phyloP scores from a whole-genome alignment of 306 rosid genomes.

The Macrotyloma uniflorum region DNA sequence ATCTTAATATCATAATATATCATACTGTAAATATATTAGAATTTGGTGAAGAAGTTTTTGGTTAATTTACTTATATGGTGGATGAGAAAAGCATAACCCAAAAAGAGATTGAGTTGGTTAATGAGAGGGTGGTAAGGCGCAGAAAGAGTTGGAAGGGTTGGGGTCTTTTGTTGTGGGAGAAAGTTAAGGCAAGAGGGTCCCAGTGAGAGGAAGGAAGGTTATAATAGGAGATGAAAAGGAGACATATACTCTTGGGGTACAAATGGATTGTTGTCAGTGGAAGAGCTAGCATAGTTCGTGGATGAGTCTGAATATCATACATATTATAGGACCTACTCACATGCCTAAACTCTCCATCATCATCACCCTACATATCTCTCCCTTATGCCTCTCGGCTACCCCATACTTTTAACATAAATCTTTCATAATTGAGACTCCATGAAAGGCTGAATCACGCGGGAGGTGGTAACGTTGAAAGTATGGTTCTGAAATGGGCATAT shows the following conservation, averaged over 20 bases:
- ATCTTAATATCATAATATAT: too few species aligned
- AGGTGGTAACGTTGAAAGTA: not conserved
- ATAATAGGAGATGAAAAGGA: constrained; percentile 27
- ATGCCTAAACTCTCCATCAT: not conserved
- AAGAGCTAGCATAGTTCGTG: constrained; percentile 1
- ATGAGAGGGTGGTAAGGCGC: too few species aligned
- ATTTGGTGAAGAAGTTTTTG: too few species aligned
- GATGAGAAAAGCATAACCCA: too few species aligned
- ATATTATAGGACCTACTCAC: constrained; percentile 23
- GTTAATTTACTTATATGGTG: too few species aligned
- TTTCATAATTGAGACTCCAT: not conserved
- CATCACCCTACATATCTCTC: not conserved
- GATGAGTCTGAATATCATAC: constrained; percentile 23
- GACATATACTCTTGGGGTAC: not conserved
- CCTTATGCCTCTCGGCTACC: constrained; percentile 1
- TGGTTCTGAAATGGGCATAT: not conserved
- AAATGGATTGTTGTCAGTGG: constrained; percentile 29
- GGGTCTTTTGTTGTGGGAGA: constrained; percentile 58
- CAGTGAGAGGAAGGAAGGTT: constrained; percentile 18
- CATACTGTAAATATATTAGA: too few species aligned
- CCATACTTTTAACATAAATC: constrained; percentile 4
- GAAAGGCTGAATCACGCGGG: constrained; percentile 9
- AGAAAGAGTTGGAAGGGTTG: constrained; percentile 40
- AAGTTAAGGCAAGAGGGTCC: constrained; percentile 62
- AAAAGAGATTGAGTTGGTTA: too few species aligned